phyloP scores from a whole-genome alignment of 768 basidiomycete genomes.

The Phlebiopsis gigantea region DNA sequence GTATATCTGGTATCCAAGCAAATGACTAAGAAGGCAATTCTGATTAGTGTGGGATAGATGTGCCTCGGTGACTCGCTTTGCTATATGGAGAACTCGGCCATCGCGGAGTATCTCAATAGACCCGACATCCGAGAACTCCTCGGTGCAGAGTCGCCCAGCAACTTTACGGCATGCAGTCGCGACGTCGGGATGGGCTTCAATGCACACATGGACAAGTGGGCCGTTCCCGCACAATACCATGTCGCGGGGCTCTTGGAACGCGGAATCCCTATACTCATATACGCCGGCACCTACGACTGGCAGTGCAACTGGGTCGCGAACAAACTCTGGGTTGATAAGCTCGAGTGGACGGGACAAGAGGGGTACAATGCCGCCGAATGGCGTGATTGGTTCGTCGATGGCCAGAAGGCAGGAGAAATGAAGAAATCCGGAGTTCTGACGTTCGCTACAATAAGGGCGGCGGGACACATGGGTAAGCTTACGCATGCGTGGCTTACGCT shows the following conservation, averaged over 20 bases:
- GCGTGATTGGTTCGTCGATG: slow-evolving; percentile 58
- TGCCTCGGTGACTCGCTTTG: slow-evolving; percentile 30
- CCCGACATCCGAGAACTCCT: slow-evolving; percentile 38
- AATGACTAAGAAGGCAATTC: neutral
- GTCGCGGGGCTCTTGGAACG: slow-evolving; percentile 69
- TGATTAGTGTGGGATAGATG: slow-evolving; percentile 12
- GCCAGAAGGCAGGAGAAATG: slow-evolving; percentile 48
- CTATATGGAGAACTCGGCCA: slow-evolving; percentile 34
- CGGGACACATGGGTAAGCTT: slow-evolving; percentile 56
- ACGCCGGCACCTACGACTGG: slow-evolving; percentile 75
- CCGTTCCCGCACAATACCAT: slow-evolving; percentile 54
- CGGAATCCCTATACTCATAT: slow-evolving; percentile 68
- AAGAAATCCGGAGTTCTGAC: slow-evolving; percentile 54
- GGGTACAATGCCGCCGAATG: slow-evolving; percentile 44
- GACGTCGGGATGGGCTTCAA: slow-evolving; percentile 47
- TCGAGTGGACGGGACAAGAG: slow-evolving; percentile 66
- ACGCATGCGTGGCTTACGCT: neutral
- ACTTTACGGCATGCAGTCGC: slow-evolving; percentile 54
- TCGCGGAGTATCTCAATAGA: slow-evolving; percentile 42
- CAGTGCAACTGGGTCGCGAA: slow-evolving; percentile 80
- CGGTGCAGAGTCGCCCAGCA: slow-evolving; percentile 40
- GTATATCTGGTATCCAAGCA: neutral
- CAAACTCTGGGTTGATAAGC: slow-evolving; percentile 65
- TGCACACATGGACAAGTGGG: slow-evolving; percentile 57
- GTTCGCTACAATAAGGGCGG: slow-evolving; percentile 58